phyloP scores from a whole-genome alignment of 345 rosid species.

The Dimocarpus longan region DNA sequence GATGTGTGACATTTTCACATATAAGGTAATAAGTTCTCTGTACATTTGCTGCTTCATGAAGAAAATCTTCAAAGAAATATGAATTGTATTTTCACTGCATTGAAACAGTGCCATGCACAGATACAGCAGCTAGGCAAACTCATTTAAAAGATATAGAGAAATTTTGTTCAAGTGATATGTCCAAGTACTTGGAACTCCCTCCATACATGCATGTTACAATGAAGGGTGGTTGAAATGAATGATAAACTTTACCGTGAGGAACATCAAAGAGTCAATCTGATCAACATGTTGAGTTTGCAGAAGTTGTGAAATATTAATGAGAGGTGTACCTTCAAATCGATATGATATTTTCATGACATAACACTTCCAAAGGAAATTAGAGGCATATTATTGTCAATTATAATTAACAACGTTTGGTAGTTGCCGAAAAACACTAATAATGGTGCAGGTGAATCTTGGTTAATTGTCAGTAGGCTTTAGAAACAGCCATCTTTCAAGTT shows the following conservation, averaged over 20 bases:
- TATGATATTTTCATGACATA: too few species aligned
- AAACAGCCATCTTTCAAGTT: background rate
- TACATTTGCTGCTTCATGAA: too few species aligned
- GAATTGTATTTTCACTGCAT: background rate
- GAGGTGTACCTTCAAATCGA: too few species aligned
- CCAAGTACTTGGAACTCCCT: background rate
- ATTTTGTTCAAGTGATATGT: background rate
- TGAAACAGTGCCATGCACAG: background rate
- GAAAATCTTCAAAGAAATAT: too few species aligned
- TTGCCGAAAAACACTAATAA: too few species aligned
- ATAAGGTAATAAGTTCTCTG: too few species aligned
- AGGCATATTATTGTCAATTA: too few species aligned
- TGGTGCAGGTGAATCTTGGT: constrained; percentile 2
- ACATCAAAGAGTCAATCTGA: background rate
- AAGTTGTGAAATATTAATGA: too few species aligned
- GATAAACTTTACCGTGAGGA: background rate
- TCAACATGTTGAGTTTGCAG: too few species aligned
- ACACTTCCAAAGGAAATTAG: too few species aligned
- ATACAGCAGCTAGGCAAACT: background rate
- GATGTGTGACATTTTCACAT: too few species aligned
- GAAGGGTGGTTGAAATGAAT: background rate
- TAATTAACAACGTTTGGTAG: too few species aligned
- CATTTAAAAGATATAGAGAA: background rate
- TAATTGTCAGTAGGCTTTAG: background rate
- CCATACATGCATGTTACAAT: background rate